A percentile compares a stretch with the other conserved stretches of the same genome.
These are phyloP conservation scores for Penicillium sclerotigenum DNA, from an alignment of 2,329 filamentous ascomycete genomes.

Conservation along the genomic window DNA sequence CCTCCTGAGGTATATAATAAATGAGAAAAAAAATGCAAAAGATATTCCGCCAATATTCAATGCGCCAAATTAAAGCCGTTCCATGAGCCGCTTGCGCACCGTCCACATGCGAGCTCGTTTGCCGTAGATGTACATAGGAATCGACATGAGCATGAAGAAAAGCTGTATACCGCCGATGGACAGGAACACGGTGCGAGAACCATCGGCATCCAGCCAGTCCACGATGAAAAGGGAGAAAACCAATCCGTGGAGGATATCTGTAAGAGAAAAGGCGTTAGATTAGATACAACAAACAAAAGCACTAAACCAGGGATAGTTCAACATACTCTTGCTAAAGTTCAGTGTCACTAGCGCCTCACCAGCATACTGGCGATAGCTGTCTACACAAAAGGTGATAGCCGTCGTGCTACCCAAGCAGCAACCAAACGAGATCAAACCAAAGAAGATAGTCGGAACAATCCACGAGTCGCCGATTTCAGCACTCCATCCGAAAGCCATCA, in stretches of 20 bases:
- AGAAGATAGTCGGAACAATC: constrained; percentile 93
- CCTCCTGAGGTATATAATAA: neutral
- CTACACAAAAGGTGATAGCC: constrained; percentile 88
- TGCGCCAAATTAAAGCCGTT: constrained; percentile 57
- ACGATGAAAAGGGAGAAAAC: constrained; percentile 87
- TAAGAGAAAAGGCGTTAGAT: constrained; percentile 9
- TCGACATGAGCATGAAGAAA: constrained; percentile 66
- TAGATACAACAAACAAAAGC: neutral
- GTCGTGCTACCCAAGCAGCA: constrained; percentile 88
- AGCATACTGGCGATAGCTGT: constrained; percentile 89
- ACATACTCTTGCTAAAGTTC: constrained; percentile 82
- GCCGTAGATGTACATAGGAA: constrained; percentile 93
- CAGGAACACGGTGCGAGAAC: constrained; percentile 73
- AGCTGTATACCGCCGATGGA: constrained; percentile 85
- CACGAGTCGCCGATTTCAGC: constrained; percentile 70
- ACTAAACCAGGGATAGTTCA: neutral
- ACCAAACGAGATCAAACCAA: constrained; percentile 87
- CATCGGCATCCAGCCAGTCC: constrained; percentile 72
- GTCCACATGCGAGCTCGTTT: constrained; percentile 95
- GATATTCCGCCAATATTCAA: neutral
- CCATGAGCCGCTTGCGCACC: constrained; percentile 78
- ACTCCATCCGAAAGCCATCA: constrained; percentile 98
- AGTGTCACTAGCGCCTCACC: constrained; percentile 91
- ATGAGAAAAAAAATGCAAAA: neutral
- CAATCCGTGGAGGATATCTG: constrained; percentile 79